phyloP scores from a whole-genome alignment of 1,284 basidiomycete genomes.

The Ganoderma lingzhi region DNA sequence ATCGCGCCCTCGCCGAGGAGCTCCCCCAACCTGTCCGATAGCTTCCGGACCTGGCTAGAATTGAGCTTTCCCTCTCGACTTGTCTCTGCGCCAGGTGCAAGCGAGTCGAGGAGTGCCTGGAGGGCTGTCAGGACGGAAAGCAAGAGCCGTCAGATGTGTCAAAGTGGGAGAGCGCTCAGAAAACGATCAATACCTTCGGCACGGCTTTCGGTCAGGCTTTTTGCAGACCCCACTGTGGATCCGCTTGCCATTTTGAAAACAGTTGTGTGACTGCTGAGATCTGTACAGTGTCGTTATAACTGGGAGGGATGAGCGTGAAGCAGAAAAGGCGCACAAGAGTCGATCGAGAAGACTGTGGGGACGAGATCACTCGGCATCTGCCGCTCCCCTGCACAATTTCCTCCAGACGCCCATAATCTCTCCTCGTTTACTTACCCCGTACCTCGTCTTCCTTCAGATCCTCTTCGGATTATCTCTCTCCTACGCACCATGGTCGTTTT shows the following conservation, averaged over 20 bases:
- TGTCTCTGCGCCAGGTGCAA: slow-evolving; percentile 46
- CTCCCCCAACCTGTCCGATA: slow-evolving; percentile 68
- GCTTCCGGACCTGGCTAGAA: slow-evolving; percentile 56
- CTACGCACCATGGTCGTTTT: slow-evolving; percentile 63
- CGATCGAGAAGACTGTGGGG: neutral
- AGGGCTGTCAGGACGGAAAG: slow-evolving; percentile 48
- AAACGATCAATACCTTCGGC: slow-evolving; percentile 41
- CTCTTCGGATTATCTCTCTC: slow-evolving; percentile 3
- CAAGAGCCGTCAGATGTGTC: slow-evolving; percentile 26
- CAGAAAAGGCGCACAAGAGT: slow-evolving; percentile 1
- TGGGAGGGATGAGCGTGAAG: neutral
- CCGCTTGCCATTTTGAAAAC: slow-evolving; percentile 24
- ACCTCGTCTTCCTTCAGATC: neutral
- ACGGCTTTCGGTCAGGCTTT: slow-evolving; percentile 42
- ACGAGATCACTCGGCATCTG: slow-evolving; percentile 25
- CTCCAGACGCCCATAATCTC: slow-evolving; percentile 28
- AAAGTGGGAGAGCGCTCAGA: slow-evolving; percentile 16
- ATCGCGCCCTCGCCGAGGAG: slow-evolving; percentile 58
- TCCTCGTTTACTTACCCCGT: slow-evolving; percentile 19
- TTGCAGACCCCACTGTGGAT: slow-evolving; percentile 29
- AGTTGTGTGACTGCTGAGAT: neutral
- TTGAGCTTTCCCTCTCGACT: slow-evolving; percentile 46
- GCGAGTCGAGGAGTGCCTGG: slow-evolving; percentile 58
- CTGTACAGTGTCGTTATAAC: neutral
- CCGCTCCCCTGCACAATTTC: slow-evolving; percentile 32